Base-by-base conservation (phyloP, 2,329 filamentous ascomycete genomes). In the Phyllosticta citriasiana region DNA sequence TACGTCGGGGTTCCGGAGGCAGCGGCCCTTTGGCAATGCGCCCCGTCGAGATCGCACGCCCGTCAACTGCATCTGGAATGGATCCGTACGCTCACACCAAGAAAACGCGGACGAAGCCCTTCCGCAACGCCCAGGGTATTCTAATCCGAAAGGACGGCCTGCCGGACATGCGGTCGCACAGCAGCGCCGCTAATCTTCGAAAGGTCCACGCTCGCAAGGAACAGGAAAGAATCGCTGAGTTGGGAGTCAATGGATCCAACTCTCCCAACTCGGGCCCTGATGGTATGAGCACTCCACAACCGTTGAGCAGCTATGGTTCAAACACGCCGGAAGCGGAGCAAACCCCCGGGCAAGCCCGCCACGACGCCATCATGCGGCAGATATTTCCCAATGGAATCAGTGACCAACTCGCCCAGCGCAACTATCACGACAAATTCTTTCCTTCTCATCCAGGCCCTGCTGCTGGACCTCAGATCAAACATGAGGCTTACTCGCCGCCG, bases 121-220 rank as follows among this genome's bases (percentile, higher is more conserved):
- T 76, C 24, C 71, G 78, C 2, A 80, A 80, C 63, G 74, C 78
- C 1, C 78, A 80, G 50, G 79, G 79, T 0, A 71, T 81, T 19
- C 67, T 81, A 30, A 80, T 81, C 60, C 73, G 79, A 52, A 81
- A 81, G 64, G 79, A 81, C 61, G 79, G 79, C 4, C 69, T 76
- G 10, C 78, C 79, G 4, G 79, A 81, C 62, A 80, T 79, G 77
- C 76, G 79, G 10, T 78, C 76, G 30, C 77, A 80, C n/a, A 78
- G 76, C 63, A 79, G 76, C 12, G 78, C 78, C n/a, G 78, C 78
- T 55, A 80, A 80, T 62, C 67, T 80, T 14, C 73, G 78, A 50
- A 80, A 80, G 64, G 78, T 80, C 3, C 78, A 80, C 65, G 77
- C 78, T 25, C 74, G 77, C 62, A 80, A 79, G 60, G 78, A 80